These are phyloP conservation scores for Tubosaeta brunneosetosa DNA, from an alignment of 768 basidiomycete genomes.

Conservation along the genomic window DNA sequence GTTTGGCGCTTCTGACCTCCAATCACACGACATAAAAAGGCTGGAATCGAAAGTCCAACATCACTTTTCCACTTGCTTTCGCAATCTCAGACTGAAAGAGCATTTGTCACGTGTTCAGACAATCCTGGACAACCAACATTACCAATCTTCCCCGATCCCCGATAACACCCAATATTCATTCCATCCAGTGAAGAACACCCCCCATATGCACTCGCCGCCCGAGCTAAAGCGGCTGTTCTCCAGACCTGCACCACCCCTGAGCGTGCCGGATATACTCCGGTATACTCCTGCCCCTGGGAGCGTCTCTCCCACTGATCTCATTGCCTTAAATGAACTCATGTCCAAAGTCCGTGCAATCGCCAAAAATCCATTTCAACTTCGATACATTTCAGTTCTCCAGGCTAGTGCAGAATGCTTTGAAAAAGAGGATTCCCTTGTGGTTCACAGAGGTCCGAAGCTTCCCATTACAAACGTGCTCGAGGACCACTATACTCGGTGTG, in stretches of 20 bases:
- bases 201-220: too few relatives aligned
- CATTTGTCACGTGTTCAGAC: background rate
- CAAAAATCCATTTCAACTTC: background rate
- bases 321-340: background rate
- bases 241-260: too few relatives aligned
- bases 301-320: background rate
- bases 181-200: background rate
- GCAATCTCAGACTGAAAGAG: background rate
- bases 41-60: background rate
- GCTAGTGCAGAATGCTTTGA: background rate
- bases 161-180: background rate
- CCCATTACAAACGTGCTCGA: background rate
- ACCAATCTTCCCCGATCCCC: background rate
- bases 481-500: constrained; percentile 1
- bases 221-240: too few relatives aligned
- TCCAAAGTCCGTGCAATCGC: background rate
- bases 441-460: too few relatives aligned
- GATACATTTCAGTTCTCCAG: background rate
- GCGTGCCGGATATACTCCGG: too few relatives aligned
- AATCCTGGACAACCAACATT: background rate
- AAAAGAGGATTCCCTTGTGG: background rate
- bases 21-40: background rate
- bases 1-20: background rate
- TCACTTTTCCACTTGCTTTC: background rate
- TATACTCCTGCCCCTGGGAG: background rate